These are phyloP conservation scores for Entamoeba nuttalli DNA, from an alignment of 208 protist genomes.

Conservation along the genomic window DNA sequence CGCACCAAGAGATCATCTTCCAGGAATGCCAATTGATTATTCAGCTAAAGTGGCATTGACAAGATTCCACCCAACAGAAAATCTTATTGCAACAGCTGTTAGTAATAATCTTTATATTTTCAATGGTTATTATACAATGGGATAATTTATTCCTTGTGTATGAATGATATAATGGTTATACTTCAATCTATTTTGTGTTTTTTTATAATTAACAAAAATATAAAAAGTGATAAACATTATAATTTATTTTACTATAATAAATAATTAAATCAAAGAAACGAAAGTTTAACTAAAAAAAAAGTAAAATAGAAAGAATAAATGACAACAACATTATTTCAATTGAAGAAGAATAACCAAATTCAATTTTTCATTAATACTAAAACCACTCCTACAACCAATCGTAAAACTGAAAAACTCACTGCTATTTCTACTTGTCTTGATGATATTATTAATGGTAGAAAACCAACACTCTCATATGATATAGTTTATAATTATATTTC, in stretches of 20 bases:
- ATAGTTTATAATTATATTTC: not conserved
- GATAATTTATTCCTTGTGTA: not conserved
- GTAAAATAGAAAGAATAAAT: not conserved
- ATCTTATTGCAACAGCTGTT: not conserved
- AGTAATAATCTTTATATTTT: conserved; percentile 7
- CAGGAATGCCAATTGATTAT: not conserved
- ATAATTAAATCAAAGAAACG: not conserved
- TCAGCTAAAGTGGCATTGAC: not conserved
- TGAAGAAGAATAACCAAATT: not conserved
- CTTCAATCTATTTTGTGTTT: too few relatives aligned
- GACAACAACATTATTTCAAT: not conserved
- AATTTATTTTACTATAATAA: too few relatives aligned
- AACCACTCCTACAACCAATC: not conserved
- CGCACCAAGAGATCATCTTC: not conserved
- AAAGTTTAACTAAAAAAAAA: not conserved
- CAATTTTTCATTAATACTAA: not conserved
- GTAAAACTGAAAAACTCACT: not conserved
- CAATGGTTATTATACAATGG: not conserved
- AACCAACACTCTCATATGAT: not conserved
- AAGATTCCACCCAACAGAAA: not conserved
- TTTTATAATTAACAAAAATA: too few relatives aligned
- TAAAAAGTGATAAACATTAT: too few relatives aligned
- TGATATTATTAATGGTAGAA: not conserved
- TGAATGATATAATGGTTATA: too few relatives aligned
- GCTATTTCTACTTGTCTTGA: not conserved